These are phyloP conservation scores for Fusarium sp. DNA, from an alignment of 2,329 filamentous ascomycete genomes.

Conservation along the genomic window DNA sequence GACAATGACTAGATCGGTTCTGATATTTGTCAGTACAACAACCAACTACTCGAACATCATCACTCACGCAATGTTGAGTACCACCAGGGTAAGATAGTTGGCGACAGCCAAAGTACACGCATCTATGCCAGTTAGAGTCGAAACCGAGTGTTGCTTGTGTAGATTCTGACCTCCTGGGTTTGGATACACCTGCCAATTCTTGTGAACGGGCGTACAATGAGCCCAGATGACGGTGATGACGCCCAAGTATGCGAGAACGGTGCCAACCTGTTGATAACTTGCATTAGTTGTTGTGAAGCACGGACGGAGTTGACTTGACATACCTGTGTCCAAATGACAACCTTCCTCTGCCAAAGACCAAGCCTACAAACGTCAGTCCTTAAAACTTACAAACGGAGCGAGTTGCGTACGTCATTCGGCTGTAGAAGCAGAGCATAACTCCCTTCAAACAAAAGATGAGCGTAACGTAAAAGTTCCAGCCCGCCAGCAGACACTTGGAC, in stretches of 20 bases:
- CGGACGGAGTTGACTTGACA: background rate
- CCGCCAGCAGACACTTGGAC: constrained; percentile 50
- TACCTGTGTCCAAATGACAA: constrained; percentile 51
- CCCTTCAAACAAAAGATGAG: constrained; percentile 58
- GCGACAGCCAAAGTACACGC: constrained; percentile 50
- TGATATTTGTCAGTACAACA: constrained; percentile 32
- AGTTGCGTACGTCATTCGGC: constrained; percentile 54
- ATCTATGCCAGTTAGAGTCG: constrained; percentile 37
- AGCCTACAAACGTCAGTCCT: constrained; percentile 43
- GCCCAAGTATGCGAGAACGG: constrained; percentile 47
- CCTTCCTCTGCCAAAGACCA: constrained; percentile 51
- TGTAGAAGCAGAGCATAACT: constrained; percentile 58
- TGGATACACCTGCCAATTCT: constrained; percentile 56
- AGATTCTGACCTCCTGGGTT: constrained; percentile 52
- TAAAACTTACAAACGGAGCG: background rate
- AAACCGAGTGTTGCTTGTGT: background rate
- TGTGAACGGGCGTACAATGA: constrained; percentile 53
- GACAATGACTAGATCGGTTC: constrained; percentile 55
- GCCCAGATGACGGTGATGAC: constrained; percentile 51
- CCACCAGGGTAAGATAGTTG: constrained; percentile 53
- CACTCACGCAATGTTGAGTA: constrained; percentile 53
- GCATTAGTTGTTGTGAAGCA: background rate
- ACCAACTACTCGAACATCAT: background rate
- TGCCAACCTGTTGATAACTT: constrained; percentile 20
- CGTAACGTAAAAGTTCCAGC: constrained; percentile 56